Conservation (phyloP, 768 basidiomycete species). For the Lactarius hatsudake region DNA sequence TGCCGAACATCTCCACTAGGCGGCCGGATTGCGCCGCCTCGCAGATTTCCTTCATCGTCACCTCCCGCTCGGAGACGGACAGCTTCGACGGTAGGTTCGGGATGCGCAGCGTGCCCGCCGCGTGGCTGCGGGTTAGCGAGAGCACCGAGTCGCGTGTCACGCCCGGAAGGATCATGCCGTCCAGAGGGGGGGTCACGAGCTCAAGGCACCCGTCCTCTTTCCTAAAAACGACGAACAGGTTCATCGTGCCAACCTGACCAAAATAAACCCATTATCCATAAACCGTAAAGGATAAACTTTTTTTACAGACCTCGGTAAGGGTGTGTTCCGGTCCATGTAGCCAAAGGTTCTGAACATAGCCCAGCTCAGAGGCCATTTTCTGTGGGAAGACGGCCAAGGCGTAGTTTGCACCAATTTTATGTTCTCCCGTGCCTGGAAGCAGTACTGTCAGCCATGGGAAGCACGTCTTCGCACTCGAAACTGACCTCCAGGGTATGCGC, state of each 20-base stretch:
- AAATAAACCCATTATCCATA: slow-evolving; percentile 32
- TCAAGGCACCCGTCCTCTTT: slow-evolving; percentile 49
- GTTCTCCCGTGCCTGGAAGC: slow-evolving; percentile 42
- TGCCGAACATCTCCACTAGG: slow-evolving; percentile 37
- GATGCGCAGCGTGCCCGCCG: slow-evolving; percentile 30
- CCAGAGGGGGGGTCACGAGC: slow-evolving; percentile 28
- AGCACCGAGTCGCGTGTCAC: slow-evolving; percentile 43
- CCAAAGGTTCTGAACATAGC: slow-evolving; percentile 82
- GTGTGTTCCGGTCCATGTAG: slow-evolving; percentile 59
- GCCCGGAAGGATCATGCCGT: slow-evolving; percentile 44
- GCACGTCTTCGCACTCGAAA: neutral
- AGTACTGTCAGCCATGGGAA: neutral
- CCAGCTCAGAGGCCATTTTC: slow-evolving; percentile 57
- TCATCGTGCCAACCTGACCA: slow-evolving; percentile 72
- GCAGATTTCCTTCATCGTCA: slow-evolving; percentile 36
- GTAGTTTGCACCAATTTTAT: slow-evolving; percentile 68
- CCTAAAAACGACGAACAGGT: slow-evolving; percentile 67
- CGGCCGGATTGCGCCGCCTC: slow-evolving; percentile 31
- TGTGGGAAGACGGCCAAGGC: slow-evolving; percentile 62
- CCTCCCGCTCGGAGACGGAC: slow-evolving; percentile 32
- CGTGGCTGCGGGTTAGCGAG: slow-evolving; percentile 38
- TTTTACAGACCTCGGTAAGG: slow-evolving; percentile 48
- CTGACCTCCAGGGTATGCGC: slow-evolving; percentile 80
- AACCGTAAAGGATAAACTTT: too few species aligned
- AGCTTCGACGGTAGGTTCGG: slow-evolving; percentile 30